A percentile compares a stretch with the other conserved stretches of the same genome.
Conservation (phyloP, 2,329 filamentous ascomycete species). For the Trichoderma simmonsii region DNA sequence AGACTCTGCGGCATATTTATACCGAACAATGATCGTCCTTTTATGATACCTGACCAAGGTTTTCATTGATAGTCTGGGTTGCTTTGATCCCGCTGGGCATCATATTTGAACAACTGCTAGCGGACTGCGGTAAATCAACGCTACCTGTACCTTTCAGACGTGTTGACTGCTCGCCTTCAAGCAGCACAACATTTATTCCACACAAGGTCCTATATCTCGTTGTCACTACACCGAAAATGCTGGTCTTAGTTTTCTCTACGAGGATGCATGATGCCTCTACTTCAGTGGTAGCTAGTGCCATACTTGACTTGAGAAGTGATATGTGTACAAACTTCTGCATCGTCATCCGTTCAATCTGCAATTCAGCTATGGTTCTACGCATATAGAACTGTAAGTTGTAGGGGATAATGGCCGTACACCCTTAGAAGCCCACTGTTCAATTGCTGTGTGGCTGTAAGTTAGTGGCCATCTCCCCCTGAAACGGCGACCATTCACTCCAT, state of each 20-base stretch:
- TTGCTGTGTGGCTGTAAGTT: neutral
- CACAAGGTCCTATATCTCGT: neutral
- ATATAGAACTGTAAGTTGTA: neutral
- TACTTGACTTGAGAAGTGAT: neutral
- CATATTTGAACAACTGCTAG: neutral
- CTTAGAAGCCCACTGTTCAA: neutral
- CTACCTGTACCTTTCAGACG: neutral
- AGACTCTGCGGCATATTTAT: neutral
- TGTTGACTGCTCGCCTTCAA: neutral
- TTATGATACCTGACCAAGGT: neutral
- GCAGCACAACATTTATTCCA: neutral
- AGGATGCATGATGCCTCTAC: neutral
- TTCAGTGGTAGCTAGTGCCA: neutral
- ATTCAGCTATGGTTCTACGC: neutral
- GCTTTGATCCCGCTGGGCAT: neutral
- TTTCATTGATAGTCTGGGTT: neutral
- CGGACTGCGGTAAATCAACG: neutral
- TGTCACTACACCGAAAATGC: accelerated
- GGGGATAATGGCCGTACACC: neutral
- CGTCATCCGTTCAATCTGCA: neutral
- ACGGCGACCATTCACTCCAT: neutral
- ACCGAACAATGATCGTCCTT: neutral
- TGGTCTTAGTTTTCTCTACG: neutral
- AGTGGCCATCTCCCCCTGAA: neutral
- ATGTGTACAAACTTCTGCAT: neutral